A percentile compares a stretch with the other conserved stretches of the same genome.
phyloP scores from a whole-genome alignment of 768 basidiomycete species.

The Xerocomus brunneocitrinus region DNA sequence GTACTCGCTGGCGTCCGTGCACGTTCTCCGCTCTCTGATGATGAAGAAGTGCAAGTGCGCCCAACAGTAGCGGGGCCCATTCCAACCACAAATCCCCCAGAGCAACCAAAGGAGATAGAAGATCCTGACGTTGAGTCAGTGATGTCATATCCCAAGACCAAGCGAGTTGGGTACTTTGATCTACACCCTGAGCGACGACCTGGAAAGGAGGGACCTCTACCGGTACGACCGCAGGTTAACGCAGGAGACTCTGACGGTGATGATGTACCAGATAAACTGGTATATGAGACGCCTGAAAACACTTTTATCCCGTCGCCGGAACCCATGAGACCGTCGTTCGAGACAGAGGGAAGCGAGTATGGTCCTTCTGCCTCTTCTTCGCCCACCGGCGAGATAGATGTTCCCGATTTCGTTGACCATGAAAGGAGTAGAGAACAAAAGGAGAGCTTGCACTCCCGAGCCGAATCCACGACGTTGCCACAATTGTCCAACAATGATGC shows the following conservation, averaged over 20 bases:
- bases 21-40: conserved; percentile 36
- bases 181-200: conserved; percentile 69
- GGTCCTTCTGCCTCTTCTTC: conserved; percentile 28
- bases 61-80: conserved; percentile 16
- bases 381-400: conserved; percentile 27
- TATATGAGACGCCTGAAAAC: conserved; percentile 27
- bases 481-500: conserved; percentile 9
- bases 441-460: conserved; percentile 22
- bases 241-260: conserved; percentile 34
- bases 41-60: conserved; percentile 32
- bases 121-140: conserved; percentile 45
- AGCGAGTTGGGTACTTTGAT: conserved; percentile 69
- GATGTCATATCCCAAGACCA: conserved; percentile 32
- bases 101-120: conserved; percentile 37
- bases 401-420: conserved; percentile 25
- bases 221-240: conserved; percentile 26
- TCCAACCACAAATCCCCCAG: conserved; percentile 9
- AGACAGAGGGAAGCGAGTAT: conserved; percentile 32
- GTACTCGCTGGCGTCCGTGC: conserved; percentile 56
- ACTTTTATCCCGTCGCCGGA: conserved; percentile 16
- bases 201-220: conserved; percentile 11
- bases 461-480: conserved; percentile 30
- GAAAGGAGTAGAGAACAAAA: conserved; percentile 22
- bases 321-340: conserved; percentile 29
- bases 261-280: conserved; percentile 32